Percentiles rank a stretch among this genome's conserved stretches.
Evolutionary conservation across 2,329 filamentous ascomycete genomes (phyloP).

Genomic region (Hypoxylon sp.): DNA sequence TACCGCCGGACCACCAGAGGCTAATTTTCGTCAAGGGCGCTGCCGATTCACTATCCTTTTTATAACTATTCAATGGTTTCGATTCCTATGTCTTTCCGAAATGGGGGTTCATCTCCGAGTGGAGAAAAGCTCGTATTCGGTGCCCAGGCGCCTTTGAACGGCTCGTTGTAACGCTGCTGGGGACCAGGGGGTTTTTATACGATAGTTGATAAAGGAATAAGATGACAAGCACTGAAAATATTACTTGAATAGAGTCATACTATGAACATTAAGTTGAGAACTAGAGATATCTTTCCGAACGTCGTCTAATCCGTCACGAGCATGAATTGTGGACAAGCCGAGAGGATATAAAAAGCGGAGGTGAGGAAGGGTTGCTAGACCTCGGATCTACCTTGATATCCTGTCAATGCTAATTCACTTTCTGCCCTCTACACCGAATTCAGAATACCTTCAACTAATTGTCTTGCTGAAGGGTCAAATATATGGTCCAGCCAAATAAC

Average conservation of each 20-base stretch:
- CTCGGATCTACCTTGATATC: too few species aligned
- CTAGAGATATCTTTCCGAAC: not conserved
- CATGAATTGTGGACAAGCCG: too few species aligned
- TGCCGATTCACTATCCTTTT: not conserved
- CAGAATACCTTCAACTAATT: too few species aligned
- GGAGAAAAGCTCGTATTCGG: constrained; percentile 38
- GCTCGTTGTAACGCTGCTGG: constrained; percentile 26
- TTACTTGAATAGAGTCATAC: not conserved
- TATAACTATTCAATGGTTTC: constrained; percentile 3
- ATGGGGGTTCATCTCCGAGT: constrained; percentile 28
- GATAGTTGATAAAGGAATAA: not conserved
- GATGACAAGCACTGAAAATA: not conserved
- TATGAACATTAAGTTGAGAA: not conserved
- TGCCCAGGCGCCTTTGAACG: constrained; percentile 9
- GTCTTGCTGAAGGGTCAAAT: too few species aligned
- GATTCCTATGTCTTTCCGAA: constrained; percentile 12
- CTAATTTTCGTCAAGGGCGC: not conserved
- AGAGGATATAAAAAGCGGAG: too few species aligned
- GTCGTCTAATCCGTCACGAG: too few species aligned
- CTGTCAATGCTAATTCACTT: too few species aligned
- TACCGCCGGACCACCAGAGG: not conserved
- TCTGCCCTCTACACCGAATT: too few species aligned
- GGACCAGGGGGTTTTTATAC: not conserved
- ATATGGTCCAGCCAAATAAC: too few species aligned
- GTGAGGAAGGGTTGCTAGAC: too few species aligned